These are phyloP conservation scores for Tephrocybe sp. DNA, from an alignment of 768 basidiomycete species.

Conservation along the genomic window DNA sequence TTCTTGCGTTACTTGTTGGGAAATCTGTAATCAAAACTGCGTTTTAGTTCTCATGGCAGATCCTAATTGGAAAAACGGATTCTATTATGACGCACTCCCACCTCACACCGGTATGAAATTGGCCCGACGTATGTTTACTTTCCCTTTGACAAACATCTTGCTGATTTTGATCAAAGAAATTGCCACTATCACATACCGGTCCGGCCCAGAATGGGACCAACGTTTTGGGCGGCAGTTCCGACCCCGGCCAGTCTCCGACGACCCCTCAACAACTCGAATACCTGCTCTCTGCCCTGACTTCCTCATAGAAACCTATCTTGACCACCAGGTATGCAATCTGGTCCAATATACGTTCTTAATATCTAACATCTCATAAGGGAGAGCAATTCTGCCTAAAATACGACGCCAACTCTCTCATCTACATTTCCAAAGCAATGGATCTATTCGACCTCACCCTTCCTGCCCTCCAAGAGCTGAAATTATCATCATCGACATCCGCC, in stretches of 20 bases:
- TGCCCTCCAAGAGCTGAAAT: constrained; percentile 67
- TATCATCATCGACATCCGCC: constrained; percentile 36
- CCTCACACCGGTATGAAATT: constrained; percentile 99
- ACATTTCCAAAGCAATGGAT: constrained; percentile 99
- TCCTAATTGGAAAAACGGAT: constrained; percentile 99
- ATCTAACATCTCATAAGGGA: constrained; percentile 54
- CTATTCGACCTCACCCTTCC: constrained; percentile 92
- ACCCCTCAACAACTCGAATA: constrained; percentile 33
- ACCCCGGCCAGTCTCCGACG: constrained; percentile 35
- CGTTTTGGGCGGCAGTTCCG: constrained; percentile 88
- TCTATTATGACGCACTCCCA: constrained; percentile 94
- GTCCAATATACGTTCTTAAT: constrained; percentile 34
- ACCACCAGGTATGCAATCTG: constrained; percentile 81
- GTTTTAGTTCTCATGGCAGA: constrained; percentile 95
- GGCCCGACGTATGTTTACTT: constrained; percentile 70
- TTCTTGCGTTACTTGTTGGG: neutral
- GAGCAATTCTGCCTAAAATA: constrained; percentile 98
- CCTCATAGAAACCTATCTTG: constrained; percentile 97
- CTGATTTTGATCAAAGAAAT: constrained; percentile 64
- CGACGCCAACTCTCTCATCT: constrained; percentile 98
- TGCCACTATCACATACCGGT: constrained; percentile 98
- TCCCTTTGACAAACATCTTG: neutral
- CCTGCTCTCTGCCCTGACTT: constrained; percentile 96
- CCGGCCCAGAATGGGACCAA: constrained; percentile 98
- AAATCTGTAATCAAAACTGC: neutral